Percentiles rank a stretch among this genome's conserved stretches.
These are phyloP conservation scores for Schizothecium vesticola DNA, from an alignment of 495 filamentous ascomycete genomes.

Conservation along the genomic window DNA sequence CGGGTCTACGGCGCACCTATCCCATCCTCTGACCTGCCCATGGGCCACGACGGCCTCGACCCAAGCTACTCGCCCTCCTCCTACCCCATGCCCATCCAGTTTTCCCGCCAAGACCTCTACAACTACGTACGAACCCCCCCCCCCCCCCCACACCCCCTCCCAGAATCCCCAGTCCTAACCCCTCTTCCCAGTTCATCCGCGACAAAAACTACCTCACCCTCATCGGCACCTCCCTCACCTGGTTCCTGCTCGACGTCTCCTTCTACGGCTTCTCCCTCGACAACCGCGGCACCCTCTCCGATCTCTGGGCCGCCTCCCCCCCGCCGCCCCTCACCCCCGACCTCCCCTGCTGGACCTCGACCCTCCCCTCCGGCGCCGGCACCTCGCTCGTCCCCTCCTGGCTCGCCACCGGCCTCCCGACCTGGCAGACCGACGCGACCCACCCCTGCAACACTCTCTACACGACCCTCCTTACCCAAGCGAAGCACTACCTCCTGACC, in stretches of 20 bases:
- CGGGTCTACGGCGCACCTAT: conserved; percentile 45
- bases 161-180: background rate
- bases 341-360: conserved; percentile 50
- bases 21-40: conserved; percentile 46
- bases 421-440: conserved; percentile 34
- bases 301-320: conserved; percentile 28
- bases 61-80: background rate
- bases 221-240: conserved; percentile 32
- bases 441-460: conserved; percentile 52
- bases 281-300: conserved; percentile 30
- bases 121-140: conserved; percentile 13
- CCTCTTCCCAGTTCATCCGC: conserved; percentile 16
- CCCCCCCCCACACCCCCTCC: no score
- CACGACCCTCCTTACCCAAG: conserved; percentile 57
- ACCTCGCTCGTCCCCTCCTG: conserved; percentile 26
- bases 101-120: conserved; percentile 25
- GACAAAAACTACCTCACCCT: conserved; percentile 36
- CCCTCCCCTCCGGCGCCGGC: conserved; percentile 36
- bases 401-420: conserved; percentile 19
- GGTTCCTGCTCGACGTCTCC: conserved; percentile 37
- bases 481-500: conserved; percentile 62
- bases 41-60: conserved; percentile 54
- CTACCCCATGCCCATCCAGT: conserved; percentile 25
- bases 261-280: conserved; percentile 35
- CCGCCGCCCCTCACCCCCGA: conserved; percentile 6